Evolutionary conservation across 257 asterid species (phyloP).

Genomic region (Phtheirospermum japonicum): DNA sequence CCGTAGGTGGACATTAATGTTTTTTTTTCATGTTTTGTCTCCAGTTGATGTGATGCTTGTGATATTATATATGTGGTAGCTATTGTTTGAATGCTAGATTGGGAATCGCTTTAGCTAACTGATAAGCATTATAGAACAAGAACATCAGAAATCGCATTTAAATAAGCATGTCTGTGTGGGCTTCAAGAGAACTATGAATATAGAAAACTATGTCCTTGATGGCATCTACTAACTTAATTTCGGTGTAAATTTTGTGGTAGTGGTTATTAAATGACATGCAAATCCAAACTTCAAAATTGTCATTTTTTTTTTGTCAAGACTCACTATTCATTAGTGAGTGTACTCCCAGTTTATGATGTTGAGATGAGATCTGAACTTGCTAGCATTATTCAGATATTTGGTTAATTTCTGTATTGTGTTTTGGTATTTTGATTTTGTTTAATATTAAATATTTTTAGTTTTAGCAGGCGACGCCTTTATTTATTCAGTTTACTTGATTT

Average conservation of each 20-base stretch:
- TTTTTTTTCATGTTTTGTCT: slow-evolving; percentile 11
- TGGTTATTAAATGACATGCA: not conserved
- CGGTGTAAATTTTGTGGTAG: not conserved
- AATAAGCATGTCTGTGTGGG: not conserved
- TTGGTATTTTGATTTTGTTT: no score
- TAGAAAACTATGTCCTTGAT: not conserved
- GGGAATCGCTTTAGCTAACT: not conserved
- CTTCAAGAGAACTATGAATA: not conserved
- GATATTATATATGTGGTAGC: not conserved
- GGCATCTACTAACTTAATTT: not conserved
- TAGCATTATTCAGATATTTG: slow-evolving; percentile 2
- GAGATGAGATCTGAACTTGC: slow-evolving; percentile 1
- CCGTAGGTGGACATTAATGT: not conserved
- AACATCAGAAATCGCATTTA: not conserved
- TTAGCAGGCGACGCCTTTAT: not conserved
- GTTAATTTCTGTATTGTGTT: no score
- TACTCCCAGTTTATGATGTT: not conserved
- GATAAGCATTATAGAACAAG: slow-evolving; percentile 1
- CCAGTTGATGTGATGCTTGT: not conserved
- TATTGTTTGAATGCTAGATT: not conserved
- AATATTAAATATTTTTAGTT: no score
- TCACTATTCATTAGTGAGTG: not conserved
- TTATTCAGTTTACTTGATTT: slow-evolving; percentile 13
- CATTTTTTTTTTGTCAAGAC: not conserved
- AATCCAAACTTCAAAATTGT: not conserved